Base-by-base conservation (phyloP, 176 grass and related monocot species). In the Alopecurus myosuroides region DNA sequence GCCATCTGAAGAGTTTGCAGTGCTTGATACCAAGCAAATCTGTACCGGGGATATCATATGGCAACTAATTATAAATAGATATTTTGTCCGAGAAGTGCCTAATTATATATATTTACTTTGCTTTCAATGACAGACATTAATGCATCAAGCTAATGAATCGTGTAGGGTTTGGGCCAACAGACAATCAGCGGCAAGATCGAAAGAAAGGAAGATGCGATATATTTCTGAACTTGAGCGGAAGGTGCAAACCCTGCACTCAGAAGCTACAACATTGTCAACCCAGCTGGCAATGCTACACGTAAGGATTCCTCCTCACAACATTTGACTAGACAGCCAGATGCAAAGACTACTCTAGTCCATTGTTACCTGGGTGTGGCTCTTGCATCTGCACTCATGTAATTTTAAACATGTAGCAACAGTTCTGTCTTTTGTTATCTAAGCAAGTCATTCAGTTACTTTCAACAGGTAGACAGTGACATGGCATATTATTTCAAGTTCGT, bases 211-310 rank as follows among this genome's bases (percentile, higher is more conserved):
- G 66, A 82, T 82, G 63, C 35, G 79, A 35, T 86, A 90, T 62
- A 82, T 86, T 72, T 36, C 84, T 82, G 88, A 86, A 65, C 88
- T 90, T 42, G 88, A 90, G 53, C 52, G 55, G 65, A 90, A 90
- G 65, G 84, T 82, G 44, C 78, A 86, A 34, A 64, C 58, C 26
- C 48, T 90, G 53, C 79, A 90, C 56, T 29, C 69, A 70, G 88
- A 89, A 41, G 82, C 77, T 13, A 81, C 88, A 68, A 15, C 88
- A 85, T 70, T 89, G 41, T 75, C 88, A 49, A 76, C 82, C 40
- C 77, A 89, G 40, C 9, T 89, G 60, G 82, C 83, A 40, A 15
- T 85, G 22, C 29, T 89, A 19, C 82, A 89, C 50, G 87, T 89
- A 7, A 46, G 64, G 1, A 61, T 26, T 77, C 2, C n/a, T 15